Evolutionary conservation across 2,329 filamentous ascomycete species (phyloP), one percentile per base, ranked within the genome.

Genomic region (Exserohilum rostratum): DNA sequence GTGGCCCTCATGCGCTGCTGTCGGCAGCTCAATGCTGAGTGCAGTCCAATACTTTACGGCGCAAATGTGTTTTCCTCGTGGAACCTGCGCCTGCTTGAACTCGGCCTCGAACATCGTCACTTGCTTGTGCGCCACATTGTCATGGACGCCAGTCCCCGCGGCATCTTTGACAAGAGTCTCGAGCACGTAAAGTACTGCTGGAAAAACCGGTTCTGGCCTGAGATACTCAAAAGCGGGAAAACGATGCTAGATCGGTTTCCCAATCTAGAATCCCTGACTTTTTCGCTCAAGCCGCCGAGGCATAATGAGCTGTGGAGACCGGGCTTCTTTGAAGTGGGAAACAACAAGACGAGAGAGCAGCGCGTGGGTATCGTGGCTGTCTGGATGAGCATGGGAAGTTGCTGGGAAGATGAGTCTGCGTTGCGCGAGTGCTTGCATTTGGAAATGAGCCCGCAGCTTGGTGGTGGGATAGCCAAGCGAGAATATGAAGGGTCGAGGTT

Each of bases 21-120:
- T 64, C 71, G 71, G 25, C 79, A 78, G 50, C 66, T 79, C 30
- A 67, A 79, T 53, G 45, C 62, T 18, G 80, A 82, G 66, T 71
- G 71, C 9, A 69, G 69, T 4, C 74, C 76, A 2, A 72, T 83
- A 5, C 71, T 84, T 3, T 84, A 83, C 55, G 74, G 76, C 25
- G 58, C 61, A 15, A 83, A 83, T 60, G 74, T 72, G 20, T 83
- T 83, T 70, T 58, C 62, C 1, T 40, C 71, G 11, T 70, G 64
- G 54, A 58, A 53, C 3, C 30, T 61, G 18, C 56, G 31, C 22
- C 48, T 62, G 10, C 34, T 49, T 0, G 48, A 57, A 6, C 63
- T 71, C n/a, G 58, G 62, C 1, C 50, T 53, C 1, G 15, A 40
- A 1, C 71, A 71, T 39, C 51, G 57, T 12, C 44, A 46, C 18